Evolutionary conservation across 768 basidiomycete genomes (phyloP).

Genomic region (Terana coerulea): DNA sequence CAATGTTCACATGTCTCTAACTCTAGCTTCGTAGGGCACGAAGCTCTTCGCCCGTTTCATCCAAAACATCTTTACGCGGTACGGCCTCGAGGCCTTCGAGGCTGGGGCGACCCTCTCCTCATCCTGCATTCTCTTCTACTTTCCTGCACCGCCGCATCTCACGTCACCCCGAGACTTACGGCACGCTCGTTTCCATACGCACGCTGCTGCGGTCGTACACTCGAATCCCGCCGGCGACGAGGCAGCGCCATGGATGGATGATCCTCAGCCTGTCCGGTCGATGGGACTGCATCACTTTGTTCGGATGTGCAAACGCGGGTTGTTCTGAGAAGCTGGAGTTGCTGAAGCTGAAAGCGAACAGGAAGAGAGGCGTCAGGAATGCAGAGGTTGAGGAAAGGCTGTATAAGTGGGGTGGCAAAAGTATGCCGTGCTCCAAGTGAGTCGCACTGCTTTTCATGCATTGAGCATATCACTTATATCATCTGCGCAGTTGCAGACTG

Average conservation of each 20-base stretch:
- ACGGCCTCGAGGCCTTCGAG: constrained; percentile 25
- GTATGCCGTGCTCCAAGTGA: constrained; percentile 22
- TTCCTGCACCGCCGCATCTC: constrained; percentile 23
- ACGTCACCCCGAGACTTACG: constrained; percentile 13
- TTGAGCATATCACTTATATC: not conserved
- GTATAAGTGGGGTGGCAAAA: constrained; percentile 21
- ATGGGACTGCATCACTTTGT: constrained; percentile 25
- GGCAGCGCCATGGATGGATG: constrained; percentile 21
- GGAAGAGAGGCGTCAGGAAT: constrained; percentile 24
- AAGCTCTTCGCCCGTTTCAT: constrained; percentile 21
- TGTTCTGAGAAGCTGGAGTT: constrained; percentile 24
- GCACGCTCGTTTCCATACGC: constrained; percentile 16
- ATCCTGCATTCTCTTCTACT: constrained; percentile 25
- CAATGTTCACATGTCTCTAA: not conserved
- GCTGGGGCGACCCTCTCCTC: constrained; percentile 14
- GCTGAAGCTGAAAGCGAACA: constrained; percentile 12
- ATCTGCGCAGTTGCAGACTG: constrained; percentile 10
- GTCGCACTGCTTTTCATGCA: not conserved
- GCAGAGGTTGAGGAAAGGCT: constrained; percentile 23
- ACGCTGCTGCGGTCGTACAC: constrained; percentile 18
- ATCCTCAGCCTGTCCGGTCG: constrained; percentile 17
- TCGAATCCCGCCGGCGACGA: constrained; percentile 18
- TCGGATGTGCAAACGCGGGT: constrained; percentile 19
- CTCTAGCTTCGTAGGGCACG: constrained; percentile 10
- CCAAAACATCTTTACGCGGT: constrained; percentile 24